Evolutionary conservation across 805 yeast genomes (phyloP).

Genomic region (Clavispora fructus): DNA sequence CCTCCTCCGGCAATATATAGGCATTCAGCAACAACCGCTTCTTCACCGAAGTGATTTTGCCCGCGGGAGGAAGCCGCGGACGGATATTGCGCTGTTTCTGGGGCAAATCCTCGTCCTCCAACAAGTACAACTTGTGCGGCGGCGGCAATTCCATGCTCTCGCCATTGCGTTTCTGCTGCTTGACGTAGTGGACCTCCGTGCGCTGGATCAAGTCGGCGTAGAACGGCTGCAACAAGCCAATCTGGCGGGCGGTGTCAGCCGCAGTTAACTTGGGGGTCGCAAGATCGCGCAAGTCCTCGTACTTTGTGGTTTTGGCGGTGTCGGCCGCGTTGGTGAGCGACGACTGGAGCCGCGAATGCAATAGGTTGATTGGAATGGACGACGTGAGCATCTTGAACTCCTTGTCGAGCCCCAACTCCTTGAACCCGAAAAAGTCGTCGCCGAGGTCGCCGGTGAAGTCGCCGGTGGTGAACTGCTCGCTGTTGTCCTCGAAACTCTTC

Average conservation of each 20-base stretch:
- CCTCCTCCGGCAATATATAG: slow-evolving; percentile 27
- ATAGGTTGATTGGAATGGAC: slow-evolving; percentile 82
- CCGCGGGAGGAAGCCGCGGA: slow-evolving; percentile 86
- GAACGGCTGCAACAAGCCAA: slow-evolving; percentile 56
- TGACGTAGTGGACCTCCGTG: slow-evolving; percentile 39
- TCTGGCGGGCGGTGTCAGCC: slow-evolving; percentile 46
- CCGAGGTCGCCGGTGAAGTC: slow-evolving; percentile 92
- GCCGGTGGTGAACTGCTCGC: slow-evolving; percentile 92
- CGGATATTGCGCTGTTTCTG: slow-evolving; percentile 68
- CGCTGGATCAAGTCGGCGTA: slow-evolving; percentile 35
- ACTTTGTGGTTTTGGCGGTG: slow-evolving; percentile 47
- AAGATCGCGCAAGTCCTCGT: slow-evolving; percentile 60
- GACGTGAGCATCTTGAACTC: slow-evolving; percentile 83
- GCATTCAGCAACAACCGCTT: slow-evolving; percentile 38
- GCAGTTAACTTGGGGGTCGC: slow-evolving; percentile 49
- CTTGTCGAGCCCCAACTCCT: slow-evolving; percentile 85
- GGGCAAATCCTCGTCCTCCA: slow-evolving; percentile 85
- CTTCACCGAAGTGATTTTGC: slow-evolving; percentile 68
- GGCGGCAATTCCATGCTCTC: slow-evolving; percentile 39
- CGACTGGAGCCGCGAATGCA: slow-evolving; percentile 69
- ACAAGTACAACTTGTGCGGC: slow-evolving; percentile 26
- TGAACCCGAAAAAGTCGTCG: slow-evolving; percentile 97
- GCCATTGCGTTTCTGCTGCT: slow-evolving; percentile 36
- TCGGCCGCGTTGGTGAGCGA: slow-evolving; percentile 42
- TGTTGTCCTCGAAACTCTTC: slow-evolving; percentile 76